A percentile compares a stretch with the other conserved stretches of the same genome.
phyloP scores from a whole-genome alignment of 345 rosid species.

The Arabidopsis thaliana region TAIR10.1 NC_003070.9:22547001-22547500 shows the following conservation, averaged over 20 bases:
- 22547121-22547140: conserved; percentile 6
- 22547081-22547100: conserved; percentile 19
- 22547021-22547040: conserved; percentile 24
- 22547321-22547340: conserved; percentile 42
- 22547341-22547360: conserved; percentile 35
- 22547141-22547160: conserved; percentile 15
- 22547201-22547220: conserved; percentile 13
- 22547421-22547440: background rate
- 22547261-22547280: conserved; percentile 21
- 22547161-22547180: conserved; percentile 19
- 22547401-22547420: conserved; percentile 6
- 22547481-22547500: conserved; percentile 3
- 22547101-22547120: conserved; percentile 37
- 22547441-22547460: conserved; percentile 20
- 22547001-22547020: conserved; percentile 31
- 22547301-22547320: conserved; percentile 32
- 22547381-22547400: conserved; percentile 49
- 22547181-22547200: conserved; percentile 27
- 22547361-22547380: conserved; percentile 31
- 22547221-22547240: conserved; percentile 14
- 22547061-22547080: conserved; percentile 25
- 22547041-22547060: conserved; percentile 24
- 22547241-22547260: background rate
- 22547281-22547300: conserved; percentile 41
- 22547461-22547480: background rate